A percentile compares a stretch with the other conserved stretches of the same genome.
Evolutionary conservation across 2,329 filamentous ascomycete genomes (phyloP).

Genomic region (Celoporthe dispersa): DNA sequence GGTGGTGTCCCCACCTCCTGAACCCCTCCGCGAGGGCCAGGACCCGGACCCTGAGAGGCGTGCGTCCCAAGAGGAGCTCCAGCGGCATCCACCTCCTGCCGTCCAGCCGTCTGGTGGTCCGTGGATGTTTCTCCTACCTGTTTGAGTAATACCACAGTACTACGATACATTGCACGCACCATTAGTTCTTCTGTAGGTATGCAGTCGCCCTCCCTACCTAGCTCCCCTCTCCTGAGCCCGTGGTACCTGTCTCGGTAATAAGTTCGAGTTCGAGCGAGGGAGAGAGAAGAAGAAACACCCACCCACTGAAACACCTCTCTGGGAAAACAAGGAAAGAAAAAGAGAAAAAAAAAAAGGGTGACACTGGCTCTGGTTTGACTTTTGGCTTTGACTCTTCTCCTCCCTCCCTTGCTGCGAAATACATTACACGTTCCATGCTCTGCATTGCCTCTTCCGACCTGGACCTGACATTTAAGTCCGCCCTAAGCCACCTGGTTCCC

Average conservation of each 20-base stretch:
- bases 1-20: neutral
- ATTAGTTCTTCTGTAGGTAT: neutral
- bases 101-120: neutral
- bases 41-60: neutral
- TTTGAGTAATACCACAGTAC: neutral
- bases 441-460: conserved; percentile 2
- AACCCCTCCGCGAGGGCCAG: neutral
- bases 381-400: neutral
- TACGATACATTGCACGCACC: neutral
- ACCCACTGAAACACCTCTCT: neutral
- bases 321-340: too few species aligned
- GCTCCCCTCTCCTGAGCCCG: neutral
- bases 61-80: neutral
- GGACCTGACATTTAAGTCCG: neutral
- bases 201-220: neutral
- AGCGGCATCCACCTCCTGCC: conserved; percentile 3
- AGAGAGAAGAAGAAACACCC: neutral
- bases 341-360: neutral
- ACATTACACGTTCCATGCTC: conserved; percentile 1
- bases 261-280: neutral
- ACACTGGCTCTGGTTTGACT: neutral
- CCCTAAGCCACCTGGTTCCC: neutral
- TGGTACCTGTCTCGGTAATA: neutral
- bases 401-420: conserved; percentile 1
- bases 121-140: neutral